A percentile compares a stretch with the other conserved stretches of the same genome.
These are phyloP conservation scores for Withania somnifera DNA, from an alignment of 305 asterid genomes.

Conservation along the genomic window DNA sequence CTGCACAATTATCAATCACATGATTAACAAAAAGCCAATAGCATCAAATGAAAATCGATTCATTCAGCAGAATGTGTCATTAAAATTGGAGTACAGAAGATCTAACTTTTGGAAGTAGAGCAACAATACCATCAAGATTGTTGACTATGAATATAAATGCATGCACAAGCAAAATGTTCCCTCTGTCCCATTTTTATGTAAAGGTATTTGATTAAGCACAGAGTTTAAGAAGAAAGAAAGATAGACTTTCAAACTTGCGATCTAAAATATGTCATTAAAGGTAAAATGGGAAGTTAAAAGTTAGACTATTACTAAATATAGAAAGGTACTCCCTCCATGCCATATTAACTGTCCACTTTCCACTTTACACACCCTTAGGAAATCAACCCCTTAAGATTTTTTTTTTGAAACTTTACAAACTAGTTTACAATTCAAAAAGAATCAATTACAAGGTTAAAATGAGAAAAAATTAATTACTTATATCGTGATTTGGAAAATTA, in stretches of 20 bases:
- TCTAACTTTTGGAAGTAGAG: neutral
- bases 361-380: no score
- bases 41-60: neutral
- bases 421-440: no score
- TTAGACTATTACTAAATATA: neutral
- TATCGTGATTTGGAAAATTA: no score
- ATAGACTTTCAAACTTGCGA: neutral
- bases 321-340: no score
- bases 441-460: no score
- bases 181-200: neutral
- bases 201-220: neutral
- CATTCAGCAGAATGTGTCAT: neutral
- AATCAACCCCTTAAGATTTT: no score
- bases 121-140: neutral
- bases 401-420: no score
- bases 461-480: no score
- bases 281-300: neutral
- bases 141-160: neutral
- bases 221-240: neutral
- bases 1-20: conserved; percentile 35
- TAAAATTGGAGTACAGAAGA: neutral
- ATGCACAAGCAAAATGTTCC: neutral
- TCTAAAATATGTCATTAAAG: neutral
- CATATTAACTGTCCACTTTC: no score
- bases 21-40: conserved; percentile 4